Percentiles rank a stretch among this genome's conserved stretches.
These are phyloP conservation scores for Scytalidium sp. DNA, from an alignment of 2,329 filamentous ascomycete species.

Conservation along the genomic window DNA sequence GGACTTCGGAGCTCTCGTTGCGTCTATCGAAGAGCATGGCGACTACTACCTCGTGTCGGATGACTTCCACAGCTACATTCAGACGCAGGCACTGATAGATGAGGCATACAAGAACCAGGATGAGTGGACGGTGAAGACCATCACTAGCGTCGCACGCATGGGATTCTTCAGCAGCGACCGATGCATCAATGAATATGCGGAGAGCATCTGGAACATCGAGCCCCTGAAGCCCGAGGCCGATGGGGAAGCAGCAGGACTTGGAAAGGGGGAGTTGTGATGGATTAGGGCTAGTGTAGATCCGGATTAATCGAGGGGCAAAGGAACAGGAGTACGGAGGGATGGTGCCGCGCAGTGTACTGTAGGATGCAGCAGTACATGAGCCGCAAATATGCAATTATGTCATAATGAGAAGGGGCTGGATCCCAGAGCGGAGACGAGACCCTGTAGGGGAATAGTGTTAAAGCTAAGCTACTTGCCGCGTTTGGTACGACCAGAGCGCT, in stretches of 20 bases:
- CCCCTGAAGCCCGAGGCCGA: slow-evolving; percentile 41
- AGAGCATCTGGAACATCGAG: slow-evolving; percentile 96
- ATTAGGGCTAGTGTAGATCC: no score
- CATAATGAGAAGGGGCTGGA: no score
- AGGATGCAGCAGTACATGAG: no score
- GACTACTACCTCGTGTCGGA: slow-evolving; percentile 98
- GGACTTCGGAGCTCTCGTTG: slow-evolving; percentile 79
- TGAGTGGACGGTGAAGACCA: slow-evolving; percentile 87
- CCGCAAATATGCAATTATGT: no score
- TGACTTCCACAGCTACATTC: slow-evolving; percentile 92
- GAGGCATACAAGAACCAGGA: slow-evolving; percentile 90
- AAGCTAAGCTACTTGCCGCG: no score
- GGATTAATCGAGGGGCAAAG: no score
- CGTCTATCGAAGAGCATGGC: slow-evolving; percentile 85
- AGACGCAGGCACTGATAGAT: slow-evolving; percentile 88
- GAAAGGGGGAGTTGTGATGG: slow-evolving; percentile 19
- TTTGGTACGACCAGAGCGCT: no score
- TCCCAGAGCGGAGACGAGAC: no score
- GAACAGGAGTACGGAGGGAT: no score
- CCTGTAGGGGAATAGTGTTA: no score
- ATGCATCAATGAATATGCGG: slow-evolving; percentile 96
- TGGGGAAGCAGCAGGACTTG: slow-evolving; percentile 10
- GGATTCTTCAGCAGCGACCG: slow-evolving; percentile 95
- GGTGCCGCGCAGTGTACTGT: no score
- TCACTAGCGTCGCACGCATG: slow-evolving; percentile 87